Percentiles rank a stretch among this genome's conserved stretches.
These are phyloP conservation scores for Elongisporangium anandrum DNA, from an alignment of 352 stramenopile species.

Conservation along the genomic window DNA sequence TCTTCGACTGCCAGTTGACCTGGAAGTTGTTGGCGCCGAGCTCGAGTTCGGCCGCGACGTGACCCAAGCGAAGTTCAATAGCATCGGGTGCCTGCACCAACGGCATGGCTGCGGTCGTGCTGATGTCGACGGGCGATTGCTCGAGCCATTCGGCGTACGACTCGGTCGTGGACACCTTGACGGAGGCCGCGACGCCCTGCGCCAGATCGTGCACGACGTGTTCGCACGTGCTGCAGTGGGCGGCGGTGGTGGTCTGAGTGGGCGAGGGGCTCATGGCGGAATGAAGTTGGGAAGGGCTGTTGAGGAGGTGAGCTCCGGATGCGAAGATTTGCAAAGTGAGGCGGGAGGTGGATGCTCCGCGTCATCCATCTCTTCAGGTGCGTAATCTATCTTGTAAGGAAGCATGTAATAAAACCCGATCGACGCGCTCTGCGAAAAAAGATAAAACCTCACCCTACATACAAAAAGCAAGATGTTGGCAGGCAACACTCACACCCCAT, in stretches of 20 bases:
- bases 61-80: slow-evolving; percentile 15
- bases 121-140: neutral
- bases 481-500: neutral
- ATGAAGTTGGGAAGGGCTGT: neutral
- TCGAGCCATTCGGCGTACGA: neutral
- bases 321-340: neutral
- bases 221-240: neutral
- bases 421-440: neutral
- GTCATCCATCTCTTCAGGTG: neutral
- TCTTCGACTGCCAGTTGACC: slow-evolving; percentile 36
- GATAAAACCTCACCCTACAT: neutral
- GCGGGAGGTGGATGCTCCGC: neutral
- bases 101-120: neutral
- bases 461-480: neutral
- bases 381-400: neutral
- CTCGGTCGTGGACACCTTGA: neutral
- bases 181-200: neutral
- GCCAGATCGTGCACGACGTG: neutral
- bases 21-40: slow-evolving; percentile 40
- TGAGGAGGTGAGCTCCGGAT: neutral
- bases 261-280: neutral
- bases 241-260: neutral
- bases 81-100: neutral
- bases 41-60: slow-evolving; percentile 28
- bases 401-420: neutral